Base-by-base conservation (phyloP, 2,329 filamentous ascomycete genomes). In the Fusarium duplospermum region DNA sequence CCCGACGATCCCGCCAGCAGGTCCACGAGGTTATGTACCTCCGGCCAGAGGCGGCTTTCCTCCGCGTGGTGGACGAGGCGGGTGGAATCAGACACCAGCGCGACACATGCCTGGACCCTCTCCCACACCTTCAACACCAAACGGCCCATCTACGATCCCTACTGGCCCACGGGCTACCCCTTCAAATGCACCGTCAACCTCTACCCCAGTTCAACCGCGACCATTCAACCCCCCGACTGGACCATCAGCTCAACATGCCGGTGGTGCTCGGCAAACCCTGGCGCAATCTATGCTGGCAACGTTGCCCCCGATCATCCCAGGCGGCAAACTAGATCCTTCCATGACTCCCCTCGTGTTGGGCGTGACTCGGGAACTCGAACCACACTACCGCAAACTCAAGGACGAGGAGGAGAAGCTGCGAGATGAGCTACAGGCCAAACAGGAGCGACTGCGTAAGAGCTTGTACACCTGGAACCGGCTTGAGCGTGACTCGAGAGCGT, bases 191-290 rank as follows among this genome's bases (percentile, higher is more conserved):
- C 77, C 75, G 33, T 81, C 83, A 22, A 77, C 84, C 10, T 81
- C 84, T 10, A 84, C 84, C 4, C 82, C 86, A 78, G 66, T 81
- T 77, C 70, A 88, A 84, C 70, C 77, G 27, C 80, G 83, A 18
- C 84, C 87, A 0, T 90, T 90, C 79, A 90, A 90, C 72, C 88
- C 88, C 3, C 89, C 88, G 4, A 90, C 89, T 2, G 89, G 89
- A 4, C 89, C 88, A n/a, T 82, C 83, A 20, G 78, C 81, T n/a
- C 82, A 83, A 70, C 82, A 83, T 67, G 76, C 80, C 54, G 76
- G 79, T 66, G 79, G 76, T 64, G 78, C 81, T 54, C 82, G 85
- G 27, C 86, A 84, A 63, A 86, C 85, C 24, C 81, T 90, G 11
- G 87, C 87, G 2, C 88, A 90, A 72, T 87, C 83, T 75, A 82